Percentiles rank a stretch among this genome's conserved stretches.
Evolutionary conservation across 2,329 filamentous ascomycete species (phyloP).

Genomic region (Thelonectria rubi): DNA sequence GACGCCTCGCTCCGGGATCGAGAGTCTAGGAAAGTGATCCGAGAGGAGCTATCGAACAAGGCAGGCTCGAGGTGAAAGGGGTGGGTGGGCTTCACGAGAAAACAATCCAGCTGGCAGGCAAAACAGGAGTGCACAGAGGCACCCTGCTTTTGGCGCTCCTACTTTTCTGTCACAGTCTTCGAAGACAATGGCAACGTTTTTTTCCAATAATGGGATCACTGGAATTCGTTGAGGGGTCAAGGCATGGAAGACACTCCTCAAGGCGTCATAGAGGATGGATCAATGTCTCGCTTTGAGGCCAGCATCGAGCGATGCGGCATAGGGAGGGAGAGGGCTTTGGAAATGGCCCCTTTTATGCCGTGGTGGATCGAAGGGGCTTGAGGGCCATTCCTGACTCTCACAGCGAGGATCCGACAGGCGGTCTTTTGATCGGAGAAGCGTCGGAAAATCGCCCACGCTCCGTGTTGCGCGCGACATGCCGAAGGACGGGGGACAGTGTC

Average conservation of each 20-base stretch:
- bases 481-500: neutral
- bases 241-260: conserved; percentile 9
- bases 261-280: conserved; percentile 3
- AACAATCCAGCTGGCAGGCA: conserved; percentile 12
- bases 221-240: conserved; percentile 15
- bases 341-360: conserved; percentile 12
- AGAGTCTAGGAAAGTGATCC: neutral
- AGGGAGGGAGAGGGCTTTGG: neutral
- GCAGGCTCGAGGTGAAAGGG: neutral
- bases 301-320: conserved; percentile 7
- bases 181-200: conserved; percentile 13
- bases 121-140: neutral
- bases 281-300: conserved; percentile 16
- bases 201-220: conserved; percentile 11
- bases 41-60: neutral
- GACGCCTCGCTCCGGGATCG: conserved; percentile 4
- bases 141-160: neutral
- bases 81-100: conserved; percentile 13
- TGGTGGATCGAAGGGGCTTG: neutral
- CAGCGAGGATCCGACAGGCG: conserved; percentile 7
- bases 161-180: conserved; percentile 3
- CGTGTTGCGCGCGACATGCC: conserved; percentile 6
- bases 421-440: conserved; percentile 14
- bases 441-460: conserved; percentile 13
- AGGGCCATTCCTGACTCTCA: neutral